These are phyloP conservation scores for Ajuga reptans DNA, from an alignment of 305 asterid species.

Conservation along the genomic window DNA sequence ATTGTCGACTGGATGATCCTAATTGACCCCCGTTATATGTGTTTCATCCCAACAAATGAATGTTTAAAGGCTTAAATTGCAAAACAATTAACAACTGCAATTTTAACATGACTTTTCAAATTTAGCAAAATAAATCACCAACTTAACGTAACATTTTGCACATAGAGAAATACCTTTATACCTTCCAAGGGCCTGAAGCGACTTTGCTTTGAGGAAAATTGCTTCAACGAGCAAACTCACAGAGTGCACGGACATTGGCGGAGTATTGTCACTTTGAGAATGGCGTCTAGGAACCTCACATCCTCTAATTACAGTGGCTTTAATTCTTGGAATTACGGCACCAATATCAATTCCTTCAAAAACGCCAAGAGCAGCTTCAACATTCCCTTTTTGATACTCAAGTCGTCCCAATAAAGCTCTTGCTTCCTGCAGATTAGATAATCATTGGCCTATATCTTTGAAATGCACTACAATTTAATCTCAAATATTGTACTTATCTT, in stretches of 20 bases:
- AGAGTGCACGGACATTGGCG: slow-evolving; percentile 56
- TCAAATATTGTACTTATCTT: neutral
- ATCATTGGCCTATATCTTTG: neutral
- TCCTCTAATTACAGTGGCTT: slow-evolving; percentile 46
- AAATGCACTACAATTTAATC: neutral
- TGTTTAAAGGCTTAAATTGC: no score
- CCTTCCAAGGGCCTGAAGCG: slow-evolving; percentile 62
- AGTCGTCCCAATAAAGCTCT: slow-evolving; percentile 90
- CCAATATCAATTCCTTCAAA: slow-evolving; percentile 83
- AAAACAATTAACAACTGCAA: no score
- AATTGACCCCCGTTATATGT: no score
- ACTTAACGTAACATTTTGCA: no score
- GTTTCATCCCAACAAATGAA: no score
- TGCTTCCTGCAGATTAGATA: slow-evolving; percentile 53
- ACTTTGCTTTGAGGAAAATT: slow-evolving; percentile 65
- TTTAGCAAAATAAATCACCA: no score
- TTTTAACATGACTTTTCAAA: no score
- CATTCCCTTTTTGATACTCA: slow-evolving; percentile 85
- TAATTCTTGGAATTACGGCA: slow-evolving; percentile 69
- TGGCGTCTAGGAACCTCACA: slow-evolving; percentile 55
- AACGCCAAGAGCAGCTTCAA: slow-evolving; percentile 81
- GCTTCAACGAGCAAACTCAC: slow-evolving; percentile 78
- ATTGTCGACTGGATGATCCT: no score
- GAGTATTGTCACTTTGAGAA: slow-evolving; percentile 57
- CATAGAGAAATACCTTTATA: slow-evolving; percentile 43